A percentile compares a stretch with the other conserved stretches of the same genome.
These are phyloP conservation scores for Hyaloperonospora arabidopsidis DNA, from an alignment of 352 stramenopile genomes.

Conservation along the genomic window DNA sequence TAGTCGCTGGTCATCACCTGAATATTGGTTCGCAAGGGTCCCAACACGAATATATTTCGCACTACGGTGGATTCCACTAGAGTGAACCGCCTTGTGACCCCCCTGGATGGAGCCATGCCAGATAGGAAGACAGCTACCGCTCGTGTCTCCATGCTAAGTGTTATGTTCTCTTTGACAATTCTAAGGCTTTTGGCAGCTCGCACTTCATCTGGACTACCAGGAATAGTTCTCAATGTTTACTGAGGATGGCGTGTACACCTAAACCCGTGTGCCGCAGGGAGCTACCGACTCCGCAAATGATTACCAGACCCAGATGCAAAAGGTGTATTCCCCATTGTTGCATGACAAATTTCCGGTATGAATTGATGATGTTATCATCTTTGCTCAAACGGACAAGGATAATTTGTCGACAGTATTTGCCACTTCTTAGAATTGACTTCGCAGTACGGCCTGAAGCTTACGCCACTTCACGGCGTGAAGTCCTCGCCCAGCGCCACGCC, in stretches of 20 bases:
- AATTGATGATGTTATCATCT: not conserved
- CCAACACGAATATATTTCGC: not conserved
- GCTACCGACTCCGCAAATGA: constrained; percentile 3
- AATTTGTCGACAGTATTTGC: too few relatives aligned
- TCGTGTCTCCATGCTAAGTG: not conserved
- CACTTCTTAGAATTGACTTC: not conserved
- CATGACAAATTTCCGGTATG: not conserved
- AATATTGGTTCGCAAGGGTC: not conserved
- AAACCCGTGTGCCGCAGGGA: not conserved
- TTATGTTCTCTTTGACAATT: constrained; percentile 2
- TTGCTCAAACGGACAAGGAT: too few relatives aligned
- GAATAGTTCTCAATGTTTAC: constrained; percentile 2
- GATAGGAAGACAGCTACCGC: not conserved
- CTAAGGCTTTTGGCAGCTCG: constrained; percentile 2
- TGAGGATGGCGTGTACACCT: constrained; percentile 3
- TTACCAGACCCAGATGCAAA: not conserved
- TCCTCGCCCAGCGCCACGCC: too few relatives aligned
- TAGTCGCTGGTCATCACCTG: not conserved
- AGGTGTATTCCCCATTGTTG: not conserved
- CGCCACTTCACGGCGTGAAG: too few relatives aligned
- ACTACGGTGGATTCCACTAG: constrained; percentile 1
- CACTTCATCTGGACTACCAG: not conserved
- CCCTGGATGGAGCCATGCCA: not conserved
- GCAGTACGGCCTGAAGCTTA: not conserved
- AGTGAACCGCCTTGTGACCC: constrained; percentile 1